Evolutionary conservation across 139 green algal species (phyloP).

Genomic region (Tetradesmus obliquus): DNA sequence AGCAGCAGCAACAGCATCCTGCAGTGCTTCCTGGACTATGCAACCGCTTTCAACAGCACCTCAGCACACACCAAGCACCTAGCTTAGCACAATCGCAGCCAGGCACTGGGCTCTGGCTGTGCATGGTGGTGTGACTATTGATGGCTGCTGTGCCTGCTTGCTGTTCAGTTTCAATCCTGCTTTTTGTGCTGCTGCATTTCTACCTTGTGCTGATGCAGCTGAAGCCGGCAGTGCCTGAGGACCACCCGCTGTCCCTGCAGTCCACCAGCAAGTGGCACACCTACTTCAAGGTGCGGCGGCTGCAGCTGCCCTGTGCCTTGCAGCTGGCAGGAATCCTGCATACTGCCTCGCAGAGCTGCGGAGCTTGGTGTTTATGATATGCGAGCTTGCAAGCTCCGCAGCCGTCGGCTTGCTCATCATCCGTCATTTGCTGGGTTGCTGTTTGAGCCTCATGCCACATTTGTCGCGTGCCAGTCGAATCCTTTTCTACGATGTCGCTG

Average conservation of each 20-base stretch:
- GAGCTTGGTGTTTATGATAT: no score
- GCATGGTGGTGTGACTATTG: neutral
- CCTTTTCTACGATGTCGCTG: no score
- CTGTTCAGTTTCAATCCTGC: neutral
- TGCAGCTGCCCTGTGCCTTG: neutral
- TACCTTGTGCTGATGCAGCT: neutral
- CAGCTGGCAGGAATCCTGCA: neutral
- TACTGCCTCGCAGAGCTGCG: neutral
- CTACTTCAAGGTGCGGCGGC: conserved; percentile 79
- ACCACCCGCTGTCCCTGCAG: conserved; percentile 86
- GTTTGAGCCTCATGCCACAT: no score
- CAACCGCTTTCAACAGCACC: neutral
- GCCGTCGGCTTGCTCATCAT: no score
- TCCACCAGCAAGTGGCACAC: conserved; percentile 78
- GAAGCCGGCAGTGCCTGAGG: conserved; percentile 41
- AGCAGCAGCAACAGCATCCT: neutral
- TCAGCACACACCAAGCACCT: no score
- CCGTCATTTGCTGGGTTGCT: no score
- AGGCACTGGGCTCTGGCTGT: neutral
- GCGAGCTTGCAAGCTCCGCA: no score
- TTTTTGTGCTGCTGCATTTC: no score
- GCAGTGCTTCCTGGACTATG: neutral
- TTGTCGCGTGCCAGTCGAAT: no score
- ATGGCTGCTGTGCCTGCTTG: neutral
- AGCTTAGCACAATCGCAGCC: no score